These are phyloP conservation scores for Penicillium nordicum DNA, from an alignment of 2,329 filamentous ascomycete species.

Conservation along the genomic window DNA sequence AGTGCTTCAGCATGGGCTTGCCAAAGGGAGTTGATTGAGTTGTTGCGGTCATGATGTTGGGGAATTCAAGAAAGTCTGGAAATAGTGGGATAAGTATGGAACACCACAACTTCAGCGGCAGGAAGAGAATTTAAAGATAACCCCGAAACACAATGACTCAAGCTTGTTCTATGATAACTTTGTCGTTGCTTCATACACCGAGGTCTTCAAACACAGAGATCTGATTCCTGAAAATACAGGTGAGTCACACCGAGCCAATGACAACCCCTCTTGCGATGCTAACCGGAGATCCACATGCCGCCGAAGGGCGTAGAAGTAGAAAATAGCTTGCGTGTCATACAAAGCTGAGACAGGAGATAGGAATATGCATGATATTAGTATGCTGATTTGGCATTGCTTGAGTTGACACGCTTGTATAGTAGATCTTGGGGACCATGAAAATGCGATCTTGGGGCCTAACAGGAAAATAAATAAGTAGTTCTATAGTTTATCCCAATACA, in stretches of 20 bases:
- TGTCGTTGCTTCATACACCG: not conserved
- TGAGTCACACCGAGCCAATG: slow-evolving; percentile 6
- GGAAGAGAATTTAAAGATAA: not conserved
- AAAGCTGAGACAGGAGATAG: not conserved
- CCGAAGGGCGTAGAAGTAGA: slow-evolving; percentile 25
- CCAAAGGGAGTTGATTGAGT: slow-evolving; percentile 46
- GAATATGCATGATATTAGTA: not conserved
- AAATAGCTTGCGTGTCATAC: not conserved
- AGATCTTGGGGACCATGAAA: not conserved
- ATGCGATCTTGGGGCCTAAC: not conserved
- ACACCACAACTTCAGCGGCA: not conserved
- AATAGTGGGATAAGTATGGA: not conserved
- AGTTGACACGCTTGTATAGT: not conserved
- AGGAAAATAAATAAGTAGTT: not conserved
- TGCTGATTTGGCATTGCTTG: not conserved
- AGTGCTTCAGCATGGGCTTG: slow-evolving; percentile 58
- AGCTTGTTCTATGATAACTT: not conserved
- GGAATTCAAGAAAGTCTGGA: not conserved
- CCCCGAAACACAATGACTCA: not conserved
- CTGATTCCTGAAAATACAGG: not conserved
- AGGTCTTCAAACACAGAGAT: not conserved
- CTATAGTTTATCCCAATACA: not conserved
- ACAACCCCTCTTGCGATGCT: not conserved
- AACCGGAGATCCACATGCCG: slow-evolving; percentile 7
- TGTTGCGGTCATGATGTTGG: slow-evolving; percentile 5